These are phyloP conservation scores for Combretum micranthum DNA, from an alignment of 345 rosid species.

Conservation along the genomic window DNA sequence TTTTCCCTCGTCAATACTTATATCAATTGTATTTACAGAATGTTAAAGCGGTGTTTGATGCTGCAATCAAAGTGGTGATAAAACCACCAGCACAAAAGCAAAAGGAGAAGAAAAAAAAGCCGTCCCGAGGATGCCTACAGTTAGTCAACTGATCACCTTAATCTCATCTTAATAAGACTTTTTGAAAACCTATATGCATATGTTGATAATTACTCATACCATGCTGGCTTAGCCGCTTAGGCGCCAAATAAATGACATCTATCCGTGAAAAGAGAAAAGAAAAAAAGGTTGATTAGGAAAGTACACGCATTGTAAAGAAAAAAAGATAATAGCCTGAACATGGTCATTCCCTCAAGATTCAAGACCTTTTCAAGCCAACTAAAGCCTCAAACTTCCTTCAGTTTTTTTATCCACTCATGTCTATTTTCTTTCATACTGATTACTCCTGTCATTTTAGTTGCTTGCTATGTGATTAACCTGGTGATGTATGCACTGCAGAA, in stretches of 20 bases:
- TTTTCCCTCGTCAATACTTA: not conserved
- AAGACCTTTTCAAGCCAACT: no score
- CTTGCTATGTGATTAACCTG: not conserved
- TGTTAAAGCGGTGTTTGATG: constrained; percentile 92
- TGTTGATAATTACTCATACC: not conserved
- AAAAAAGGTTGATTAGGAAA: no score
- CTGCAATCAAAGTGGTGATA: constrained; percentile 88
- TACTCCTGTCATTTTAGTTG: not conserved
- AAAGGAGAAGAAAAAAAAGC: constrained; percentile 70
- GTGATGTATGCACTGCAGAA: constrained; percentile 13
- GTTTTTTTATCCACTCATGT: no score
- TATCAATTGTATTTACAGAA: constrained; percentile 47
- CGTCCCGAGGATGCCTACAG: constrained; percentile 61
- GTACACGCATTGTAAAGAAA: no score
- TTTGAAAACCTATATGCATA: constrained; percentile 1
- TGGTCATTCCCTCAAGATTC: no score
- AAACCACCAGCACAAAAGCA: constrained; percentile 67
- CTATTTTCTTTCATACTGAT: not conserved
- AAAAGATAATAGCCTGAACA: no score
- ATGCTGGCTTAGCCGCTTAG: not conserved
- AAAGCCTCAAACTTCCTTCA: no score
- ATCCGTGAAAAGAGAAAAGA: no score
- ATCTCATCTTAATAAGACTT: constrained; percentile 1
- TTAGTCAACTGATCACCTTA: constrained; percentile 24
- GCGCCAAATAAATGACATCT: no score